Conservation (phyloP, 352 stramenopile genomes). For the Phytophthora gonapodyides region DNA sequence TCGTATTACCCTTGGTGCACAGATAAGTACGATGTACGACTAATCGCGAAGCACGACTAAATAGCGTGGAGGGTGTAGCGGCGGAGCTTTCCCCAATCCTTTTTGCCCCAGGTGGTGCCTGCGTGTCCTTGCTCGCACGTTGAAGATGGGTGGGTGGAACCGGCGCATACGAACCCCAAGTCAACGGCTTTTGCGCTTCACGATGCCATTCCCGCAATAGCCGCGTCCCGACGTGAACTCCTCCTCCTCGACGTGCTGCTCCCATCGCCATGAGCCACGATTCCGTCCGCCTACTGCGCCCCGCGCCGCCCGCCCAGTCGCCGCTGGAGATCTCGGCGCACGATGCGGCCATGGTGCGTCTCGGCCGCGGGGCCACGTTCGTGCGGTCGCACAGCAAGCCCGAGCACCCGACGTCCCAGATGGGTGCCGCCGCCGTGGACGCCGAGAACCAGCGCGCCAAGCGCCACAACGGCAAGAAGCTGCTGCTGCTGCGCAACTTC, state of each 20-base stretch:
- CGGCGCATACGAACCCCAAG: conserved; percentile 8
- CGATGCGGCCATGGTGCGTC: conserved; percentile 38
- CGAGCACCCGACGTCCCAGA: conserved; percentile 63
- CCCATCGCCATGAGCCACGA: conserved; percentile 15
- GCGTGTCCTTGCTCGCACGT: conserved; percentile 22
- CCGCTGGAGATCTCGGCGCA: conserved; percentile 33
- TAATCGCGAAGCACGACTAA: too few species aligned
- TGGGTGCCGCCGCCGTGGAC: conserved; percentile 52
- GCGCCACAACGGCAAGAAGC: conserved; percentile 49
- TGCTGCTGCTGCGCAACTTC: conserved; percentile 67
- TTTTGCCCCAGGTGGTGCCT: background rate
- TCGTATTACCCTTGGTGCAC: too few species aligned
- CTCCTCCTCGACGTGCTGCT: too few species aligned
- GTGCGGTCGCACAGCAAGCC: conserved; percentile 59
- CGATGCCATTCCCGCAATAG: conserved; percentile 26
- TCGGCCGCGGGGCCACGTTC: conserved; percentile 39
- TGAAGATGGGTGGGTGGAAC: conserved; percentile 17
- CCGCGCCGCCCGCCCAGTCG: conserved; percentile 28
- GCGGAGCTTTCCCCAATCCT: conserved; percentile 16
- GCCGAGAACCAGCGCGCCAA: conserved; percentile 42
- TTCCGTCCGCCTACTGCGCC: conserved; percentile 21
- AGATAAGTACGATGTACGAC: too few species aligned
- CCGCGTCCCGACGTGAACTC: background rate
- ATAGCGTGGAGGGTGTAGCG: too few species aligned
- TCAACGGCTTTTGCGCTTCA: background rate